phyloP scores from a whole-genome alignment of 2,329 filamentous ascomycete species.

The Fusarium clavum region DNA sequence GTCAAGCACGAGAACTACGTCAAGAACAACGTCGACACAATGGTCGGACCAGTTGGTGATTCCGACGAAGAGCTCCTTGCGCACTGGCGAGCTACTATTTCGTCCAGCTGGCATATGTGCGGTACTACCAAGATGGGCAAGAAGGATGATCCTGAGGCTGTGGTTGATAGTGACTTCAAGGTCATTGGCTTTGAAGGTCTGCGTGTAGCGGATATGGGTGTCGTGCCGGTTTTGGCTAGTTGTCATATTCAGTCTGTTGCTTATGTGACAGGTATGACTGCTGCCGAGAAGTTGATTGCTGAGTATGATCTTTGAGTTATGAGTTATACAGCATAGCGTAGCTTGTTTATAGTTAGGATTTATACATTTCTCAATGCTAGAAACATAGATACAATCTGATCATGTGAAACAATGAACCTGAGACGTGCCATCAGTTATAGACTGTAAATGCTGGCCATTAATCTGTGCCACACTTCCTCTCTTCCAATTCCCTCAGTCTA shows the following conservation, averaged over 20 bases:
- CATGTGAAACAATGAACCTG: no score
- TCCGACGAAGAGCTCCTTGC: constrained; percentile 65
- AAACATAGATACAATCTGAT: no score
- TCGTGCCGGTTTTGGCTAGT: constrained; percentile 55
- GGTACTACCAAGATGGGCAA: constrained; percentile 69
- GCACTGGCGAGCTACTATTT: constrained; percentile 57
- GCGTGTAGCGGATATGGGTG: constrained; percentile 40
- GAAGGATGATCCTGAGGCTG: constrained; percentile 54
- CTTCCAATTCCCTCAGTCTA: background rate
- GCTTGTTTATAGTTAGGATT: background rate
- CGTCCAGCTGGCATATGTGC: constrained; percentile 66
- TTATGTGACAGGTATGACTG: constrained; percentile 64
- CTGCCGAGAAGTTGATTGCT: constrained; percentile 56
- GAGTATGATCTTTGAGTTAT: constrained; percentile 23
- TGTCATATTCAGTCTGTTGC: constrained; percentile 65
- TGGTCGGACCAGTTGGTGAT: constrained; percentile 58
- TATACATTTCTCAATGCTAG: background rate
- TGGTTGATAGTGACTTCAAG: constrained; percentile 56
- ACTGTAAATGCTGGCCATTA: no score
- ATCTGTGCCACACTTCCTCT: background rate
- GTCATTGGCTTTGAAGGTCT: constrained; percentile 37
- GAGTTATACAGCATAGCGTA: background rate
- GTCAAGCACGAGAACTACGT: constrained; percentile 56
- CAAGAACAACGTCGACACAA: constrained; percentile 56
- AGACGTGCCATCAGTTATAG: rapidly evolving